These are phyloP conservation scores for Nepenthes mirabilis DNA, from an alignment of 148 eudicot genomes.

Conservation along the genomic window DNA sequence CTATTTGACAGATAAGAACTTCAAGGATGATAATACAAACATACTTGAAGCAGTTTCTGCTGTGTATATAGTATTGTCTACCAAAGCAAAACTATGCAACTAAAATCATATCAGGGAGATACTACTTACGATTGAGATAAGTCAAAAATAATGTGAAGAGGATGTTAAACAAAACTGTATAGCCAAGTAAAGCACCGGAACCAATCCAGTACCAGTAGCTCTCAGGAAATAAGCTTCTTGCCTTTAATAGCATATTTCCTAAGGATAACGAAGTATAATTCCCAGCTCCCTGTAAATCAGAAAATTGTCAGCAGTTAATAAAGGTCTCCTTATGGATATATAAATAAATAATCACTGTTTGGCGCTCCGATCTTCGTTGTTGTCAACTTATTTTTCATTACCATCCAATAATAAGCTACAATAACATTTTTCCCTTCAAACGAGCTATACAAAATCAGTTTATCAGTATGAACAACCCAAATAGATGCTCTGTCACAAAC, in stretches of 20 bases:
- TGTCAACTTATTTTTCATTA: background rate
- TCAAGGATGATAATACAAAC: no score
- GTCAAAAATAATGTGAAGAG: constrained; percentile 78
- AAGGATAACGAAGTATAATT: constrained; percentile 35
- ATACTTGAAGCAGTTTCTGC: background rate
- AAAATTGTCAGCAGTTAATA: constrained; percentile 5
- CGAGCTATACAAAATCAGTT: no score
- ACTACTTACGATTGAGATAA: constrained; percentile 78
- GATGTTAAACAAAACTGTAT: constrained; percentile 56
- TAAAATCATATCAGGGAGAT: constrained; percentile 4
- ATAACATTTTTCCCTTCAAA: no score
- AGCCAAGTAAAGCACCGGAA: constrained; percentile 83
- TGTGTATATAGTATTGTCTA: background rate
- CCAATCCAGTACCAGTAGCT: constrained; percentile 98
- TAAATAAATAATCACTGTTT: background rate
- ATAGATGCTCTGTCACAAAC: no score
- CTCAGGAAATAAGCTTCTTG: constrained; percentile 69
- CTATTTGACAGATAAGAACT: no score
- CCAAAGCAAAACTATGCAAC: background rate
- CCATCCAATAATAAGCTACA: no score
- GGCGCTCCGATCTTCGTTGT: background rate
- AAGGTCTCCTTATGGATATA: background rate
- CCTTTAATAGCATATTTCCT: constrained; percentile 73
- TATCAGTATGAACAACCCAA: no score
- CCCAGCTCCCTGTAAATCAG: constrained; percentile 47